These are phyloP conservation scores for Limnanthes douglasii DNA, from an alignment of 345 rosid genomes.

Conservation along the genomic window DNA sequence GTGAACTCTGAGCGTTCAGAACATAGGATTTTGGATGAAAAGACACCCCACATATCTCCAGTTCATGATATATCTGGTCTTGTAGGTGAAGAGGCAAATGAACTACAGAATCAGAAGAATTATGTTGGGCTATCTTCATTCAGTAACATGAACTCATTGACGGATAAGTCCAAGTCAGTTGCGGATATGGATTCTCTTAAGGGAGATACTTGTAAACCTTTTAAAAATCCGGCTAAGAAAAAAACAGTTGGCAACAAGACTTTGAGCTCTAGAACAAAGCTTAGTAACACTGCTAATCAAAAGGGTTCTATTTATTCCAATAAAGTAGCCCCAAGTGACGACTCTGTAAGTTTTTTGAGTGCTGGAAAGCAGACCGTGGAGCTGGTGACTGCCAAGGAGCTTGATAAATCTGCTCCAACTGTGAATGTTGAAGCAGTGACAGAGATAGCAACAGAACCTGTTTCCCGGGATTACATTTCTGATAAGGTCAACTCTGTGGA, in stretches of 20 bases:
- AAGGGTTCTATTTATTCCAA: conserved; percentile 51
- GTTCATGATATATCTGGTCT: conserved; percentile 2
- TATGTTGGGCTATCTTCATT: conserved; percentile 15
- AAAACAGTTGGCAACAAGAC: conserved; percentile 35
- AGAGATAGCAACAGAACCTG: conserved; percentile 8
- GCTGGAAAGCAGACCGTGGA: conserved; percentile 11
- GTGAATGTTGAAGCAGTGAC: conserved; percentile 13
- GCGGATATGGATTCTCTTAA: conserved; percentile 11
- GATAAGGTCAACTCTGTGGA: conserved; percentile 12
- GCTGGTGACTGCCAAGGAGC: conserved; percentile 12
- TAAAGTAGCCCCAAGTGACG: conserved; percentile 15
- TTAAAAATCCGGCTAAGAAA: conserved; percentile 21
- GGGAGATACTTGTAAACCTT: conserved; percentile 15
- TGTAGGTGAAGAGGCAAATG: conserved; percentile 7
- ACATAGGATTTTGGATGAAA: conserved; percentile 7
- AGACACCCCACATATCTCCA: conserved; percentile 8
- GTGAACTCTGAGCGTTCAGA: conserved; percentile 5
- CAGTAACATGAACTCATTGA: conserved; percentile 10
- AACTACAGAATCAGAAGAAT: conserved; percentile 8
- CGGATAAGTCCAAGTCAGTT: conserved; percentile 12
- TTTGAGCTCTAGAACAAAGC: conserved; percentile 39
- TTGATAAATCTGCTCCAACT: conserved; percentile 13
- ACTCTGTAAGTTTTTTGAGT: conserved; percentile 11
- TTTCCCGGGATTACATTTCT: conserved; percentile 10
- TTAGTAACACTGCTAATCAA: conserved; percentile 17